These are phyloP conservation scores for Daldinia bambusicola DNA, from an alignment of 495 filamentous ascomycete genomes.

Conservation along the genomic window DNA sequence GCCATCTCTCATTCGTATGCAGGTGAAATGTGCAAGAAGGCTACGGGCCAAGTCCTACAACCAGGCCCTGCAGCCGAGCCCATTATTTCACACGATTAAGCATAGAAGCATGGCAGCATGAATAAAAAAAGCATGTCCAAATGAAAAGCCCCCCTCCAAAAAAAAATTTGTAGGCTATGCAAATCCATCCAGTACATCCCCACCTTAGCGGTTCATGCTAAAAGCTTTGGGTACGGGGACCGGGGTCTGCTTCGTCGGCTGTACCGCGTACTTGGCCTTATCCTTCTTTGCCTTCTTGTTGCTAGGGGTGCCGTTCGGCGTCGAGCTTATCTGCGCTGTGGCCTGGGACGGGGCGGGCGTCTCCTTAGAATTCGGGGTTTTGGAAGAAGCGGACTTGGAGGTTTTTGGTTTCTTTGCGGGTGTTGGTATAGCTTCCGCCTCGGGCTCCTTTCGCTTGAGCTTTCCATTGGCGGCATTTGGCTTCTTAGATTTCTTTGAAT, in stretches of 20 bases:
- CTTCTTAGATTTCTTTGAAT: constrained; percentile 37
- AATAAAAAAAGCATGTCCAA: too few species aligned
- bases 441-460: constrained; percentile 44
- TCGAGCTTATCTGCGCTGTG: not conserved
- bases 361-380: constrained; percentile 10
- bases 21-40: not conserved
- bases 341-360: constrained; percentile 8
- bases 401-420: constrained; percentile 41
- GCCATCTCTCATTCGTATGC: not conserved
- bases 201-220: constrained; percentile 47
- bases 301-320: constrained; percentile 21
- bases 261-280: constrained; percentile 26
- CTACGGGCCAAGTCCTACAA: not conserved
- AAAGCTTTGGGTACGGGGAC: constrained; percentile 50
- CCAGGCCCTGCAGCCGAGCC: not conserved
- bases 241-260: constrained; percentile 52
- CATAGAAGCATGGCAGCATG: too few species aligned
- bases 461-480: constrained; percentile 32
- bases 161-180: not conserved
- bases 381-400: not conserved
- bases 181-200: not conserved
- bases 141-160: too few species aligned
- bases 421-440: constrained; percentile 15
- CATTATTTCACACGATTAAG: not conserved
- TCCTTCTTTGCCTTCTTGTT: constrained; percentile 40